phyloP scores from a whole-genome alignment of 192 early-diverging fungal species.

The Entomortierella beljakovae region DNA sequence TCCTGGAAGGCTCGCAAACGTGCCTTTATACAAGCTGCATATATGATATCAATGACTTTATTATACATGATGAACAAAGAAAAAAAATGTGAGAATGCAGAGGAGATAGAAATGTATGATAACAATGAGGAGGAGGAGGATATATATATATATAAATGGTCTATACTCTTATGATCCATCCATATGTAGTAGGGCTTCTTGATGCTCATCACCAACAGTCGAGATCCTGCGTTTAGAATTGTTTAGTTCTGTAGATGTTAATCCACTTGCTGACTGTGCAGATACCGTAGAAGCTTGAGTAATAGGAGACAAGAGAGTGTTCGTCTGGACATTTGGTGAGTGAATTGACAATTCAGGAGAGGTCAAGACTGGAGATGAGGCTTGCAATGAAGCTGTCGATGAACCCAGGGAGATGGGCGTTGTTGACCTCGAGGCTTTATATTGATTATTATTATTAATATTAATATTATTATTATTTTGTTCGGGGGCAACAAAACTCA shows the following conservation, averaged over 20 bases:
- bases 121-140: background rate
- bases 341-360: background rate
- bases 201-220: constrained; percentile 31
- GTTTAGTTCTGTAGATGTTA: background rate
- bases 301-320: background rate
- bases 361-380: background rate
- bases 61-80: too few species aligned
- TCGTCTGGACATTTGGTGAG: background rate
- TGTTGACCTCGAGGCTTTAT: constrained; percentile 11
- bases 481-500: constrained; percentile 23
- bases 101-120: background rate
- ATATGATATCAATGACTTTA: too few species aligned
- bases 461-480: too few species aligned
- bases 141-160: background rate
- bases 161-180: background rate
- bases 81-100: background rate
- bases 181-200: constrained; percentile 10
- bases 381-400: background rate
- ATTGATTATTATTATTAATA: too few species aligned
- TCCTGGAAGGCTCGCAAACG: background rate
- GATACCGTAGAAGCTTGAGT: constrained; percentile 6
- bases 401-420: constrained; percentile 5
- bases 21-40: too few species aligned
- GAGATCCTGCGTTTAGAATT: constrained; percentile 15
- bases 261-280: background rate